Evolutionary conservation across 257 asterid genomes (phyloP), one percentile per base, ranked within the genome.

Genomic region (Plantago ovata): DNA sequence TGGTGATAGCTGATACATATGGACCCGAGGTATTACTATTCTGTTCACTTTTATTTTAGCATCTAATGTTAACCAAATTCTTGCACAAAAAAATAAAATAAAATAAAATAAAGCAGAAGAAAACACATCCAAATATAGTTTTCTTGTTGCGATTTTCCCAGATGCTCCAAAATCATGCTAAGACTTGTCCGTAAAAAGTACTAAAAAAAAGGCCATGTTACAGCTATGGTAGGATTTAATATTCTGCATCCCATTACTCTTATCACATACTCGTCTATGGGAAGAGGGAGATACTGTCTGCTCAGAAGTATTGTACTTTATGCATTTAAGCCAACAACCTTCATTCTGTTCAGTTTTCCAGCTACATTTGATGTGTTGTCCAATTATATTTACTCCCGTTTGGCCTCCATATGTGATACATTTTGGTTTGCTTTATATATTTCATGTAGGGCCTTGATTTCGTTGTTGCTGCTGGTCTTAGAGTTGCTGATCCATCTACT

Each of bases 401-500:
- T 23, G 8, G 38, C 40, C 40, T 58, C 48, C 33, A 22, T 58
- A 18, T 36, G 23, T 57, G 38, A 21, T 57, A 51, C 36, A 59
- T 75, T 44, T 46, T 60, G 38, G 42, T 50, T 62, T 63, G 43
- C 22, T 58, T 49, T 22, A 24, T 71, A 4, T 32, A n/a, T 68
- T 23, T 66, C 19, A 48, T 64, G 20, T 58, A 89, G 98, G 98
- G 96, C 52, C 96, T 91, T 65, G 96, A 91, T 70, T 91, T 91
- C 71, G 78, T 87, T 55, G 96, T 91, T 56, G 94, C 77, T 73
- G 92, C 96, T 56, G 96, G 92, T 55, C 63, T 72, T 56, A 75
- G 96, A 69, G 76, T 87, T 23, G 86, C 98, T 53, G 91, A 87
- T 64, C 96, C 98, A 3, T 91, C 98, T 2, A 91, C 96, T 24